These are phyloP conservation scores for Cyberlindnera japonica DNA, from an alignment of 805 yeast species.

Conservation along the genomic window DNA sequence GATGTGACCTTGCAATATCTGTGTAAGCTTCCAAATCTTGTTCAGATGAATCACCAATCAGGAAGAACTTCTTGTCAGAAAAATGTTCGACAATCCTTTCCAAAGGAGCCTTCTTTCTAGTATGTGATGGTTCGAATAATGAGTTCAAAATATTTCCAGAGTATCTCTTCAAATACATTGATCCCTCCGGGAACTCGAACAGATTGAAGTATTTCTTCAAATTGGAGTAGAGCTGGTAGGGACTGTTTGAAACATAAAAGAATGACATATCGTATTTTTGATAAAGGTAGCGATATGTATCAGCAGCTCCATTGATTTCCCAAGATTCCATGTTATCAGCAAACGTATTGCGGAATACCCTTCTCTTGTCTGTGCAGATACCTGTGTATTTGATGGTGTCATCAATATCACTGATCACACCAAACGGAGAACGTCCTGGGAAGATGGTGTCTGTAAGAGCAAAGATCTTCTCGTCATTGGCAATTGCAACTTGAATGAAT, in stretches of 20 bases:
- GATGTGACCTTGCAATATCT: slow-evolving; percentile 58
- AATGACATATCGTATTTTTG: slow-evolving; percentile 47
- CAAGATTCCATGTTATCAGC: slow-evolving; percentile 63
- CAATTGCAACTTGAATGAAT: slow-evolving; percentile 47
- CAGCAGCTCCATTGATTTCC: slow-evolving; percentile 67
- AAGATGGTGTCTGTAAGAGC: slow-evolving; percentile 43
- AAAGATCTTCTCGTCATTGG: slow-evolving; percentile 44
- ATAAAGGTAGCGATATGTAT: slow-evolving; percentile 61
- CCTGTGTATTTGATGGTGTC: slow-evolving; percentile 93
- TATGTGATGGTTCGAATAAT: slow-evolving; percentile 81
- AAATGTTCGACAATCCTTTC: slow-evolving; percentile 65
- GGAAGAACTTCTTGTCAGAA: slow-evolving; percentile 69
- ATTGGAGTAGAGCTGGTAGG: slow-evolving; percentile 71
- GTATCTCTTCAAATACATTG: slow-evolving; percentile 85
- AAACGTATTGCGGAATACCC: slow-evolving; percentile 74
- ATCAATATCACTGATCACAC: slow-evolving; percentile 86
- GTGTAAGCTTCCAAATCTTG: slow-evolving; percentile 90
- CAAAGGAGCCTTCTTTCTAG: slow-evolving; percentile 69
- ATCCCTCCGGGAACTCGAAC: slow-evolving; percentile 68
- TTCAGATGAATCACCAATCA: slow-evolving; percentile 96
- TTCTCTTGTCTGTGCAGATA: slow-evolving; percentile 82
- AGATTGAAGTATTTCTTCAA: slow-evolving; percentile 47
- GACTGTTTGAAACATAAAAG: slow-evolving; percentile 94
- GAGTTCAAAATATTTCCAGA: slow-evolving; percentile 76
- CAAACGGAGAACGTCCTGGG: slow-evolving; percentile 49